A percentile compares a stretch with the other conserved stretches of the same genome.
These are phyloP conservation scores for Passiflora organensis DNA, from an alignment of 345 rosid species.

Conservation along the genomic window DNA sequence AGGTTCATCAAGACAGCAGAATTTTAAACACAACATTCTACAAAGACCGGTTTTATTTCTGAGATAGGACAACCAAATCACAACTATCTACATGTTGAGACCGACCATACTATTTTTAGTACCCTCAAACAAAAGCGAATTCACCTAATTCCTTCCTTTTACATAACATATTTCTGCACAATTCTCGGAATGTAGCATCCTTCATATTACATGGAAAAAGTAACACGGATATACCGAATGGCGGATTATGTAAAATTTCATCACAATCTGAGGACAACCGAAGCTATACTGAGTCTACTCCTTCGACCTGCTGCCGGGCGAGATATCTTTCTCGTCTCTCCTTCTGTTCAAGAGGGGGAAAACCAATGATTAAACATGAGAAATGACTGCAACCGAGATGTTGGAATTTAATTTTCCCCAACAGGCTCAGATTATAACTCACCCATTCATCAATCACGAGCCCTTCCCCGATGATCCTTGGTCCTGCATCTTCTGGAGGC, in stretches of 20 bases:
- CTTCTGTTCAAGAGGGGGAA: constrained; percentile 50
- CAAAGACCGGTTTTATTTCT: neutral
- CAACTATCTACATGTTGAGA: constrained; percentile 13
- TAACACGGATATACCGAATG: constrained; percentile 19
- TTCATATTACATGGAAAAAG: too few species aligned
- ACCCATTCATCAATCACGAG: constrained; percentile 99
- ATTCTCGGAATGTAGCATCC: constrained; percentile 11
- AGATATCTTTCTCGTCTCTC: constrained; percentile 96
- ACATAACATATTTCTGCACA: constrained; percentile 22
- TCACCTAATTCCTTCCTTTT: constrained; percentile 20
- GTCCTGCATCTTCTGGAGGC: constrained; percentile 77
- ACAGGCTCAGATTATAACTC: constrained; percentile 12
- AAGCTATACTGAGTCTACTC: constrained; percentile 58
- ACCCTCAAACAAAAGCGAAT: constrained; percentile 17
- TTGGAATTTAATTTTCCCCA: too few species aligned
- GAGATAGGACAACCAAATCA: constrained; percentile 12
- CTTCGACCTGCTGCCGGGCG: constrained; percentile 82
- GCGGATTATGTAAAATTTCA: constrained; percentile 5
- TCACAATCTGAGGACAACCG: constrained; percentile 2
- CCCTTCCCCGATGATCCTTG: constrained; percentile 89
- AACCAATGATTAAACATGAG: neutral
- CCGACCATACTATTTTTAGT: constrained; percentile 3
- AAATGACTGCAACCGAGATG: too few species aligned
- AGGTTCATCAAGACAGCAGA: too few species aligned
- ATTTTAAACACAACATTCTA: too few species aligned